phyloP scores from a whole-genome alignment of 2,329 filamentous ascomycete genomes.

The Elsinoe arachidis region DNA sequence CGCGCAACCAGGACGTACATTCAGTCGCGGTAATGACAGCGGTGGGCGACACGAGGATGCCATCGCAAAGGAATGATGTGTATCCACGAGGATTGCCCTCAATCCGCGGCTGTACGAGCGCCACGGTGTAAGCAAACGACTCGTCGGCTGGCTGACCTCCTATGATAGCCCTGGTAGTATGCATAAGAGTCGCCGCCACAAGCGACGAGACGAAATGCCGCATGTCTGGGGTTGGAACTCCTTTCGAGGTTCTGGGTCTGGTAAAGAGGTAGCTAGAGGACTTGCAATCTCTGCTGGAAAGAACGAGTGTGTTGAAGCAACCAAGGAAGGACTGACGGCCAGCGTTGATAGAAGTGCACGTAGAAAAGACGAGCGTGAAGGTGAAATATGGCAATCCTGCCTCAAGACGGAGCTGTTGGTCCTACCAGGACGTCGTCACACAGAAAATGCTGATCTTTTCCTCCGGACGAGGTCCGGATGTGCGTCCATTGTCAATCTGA shows the following conservation, averaged over 20 bases:
- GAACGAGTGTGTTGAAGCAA: background rate
- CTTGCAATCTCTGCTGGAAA: background rate
- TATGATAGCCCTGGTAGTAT: background rate
- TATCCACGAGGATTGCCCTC: slow-evolving; percentile 6
- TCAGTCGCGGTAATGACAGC: slow-evolving; percentile 14
- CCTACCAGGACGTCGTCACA: background rate
- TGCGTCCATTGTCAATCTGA: slow-evolving; percentile 6
- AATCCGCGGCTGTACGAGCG: slow-evolving; percentile 11
- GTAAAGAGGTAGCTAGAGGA: background rate
- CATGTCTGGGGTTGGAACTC: background rate
- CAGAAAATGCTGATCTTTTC: slow-evolving; percentile 4
- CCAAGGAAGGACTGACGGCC: background rate
- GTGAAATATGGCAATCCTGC: background rate
- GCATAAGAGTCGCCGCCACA: background rate
- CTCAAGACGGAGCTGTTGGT: background rate
- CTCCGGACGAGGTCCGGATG: background rate
- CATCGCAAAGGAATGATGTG: slow-evolving; percentile 15
- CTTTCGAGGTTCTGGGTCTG: background rate
- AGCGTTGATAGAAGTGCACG: background rate
- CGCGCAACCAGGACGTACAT: slow-evolving; percentile 2
- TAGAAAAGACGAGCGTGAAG: background rate
- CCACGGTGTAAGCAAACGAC: slow-evolving; percentile 5
- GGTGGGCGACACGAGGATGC: slow-evolving; percentile 11
- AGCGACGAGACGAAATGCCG: background rate
- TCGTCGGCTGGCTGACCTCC: slow-evolving; percentile 1